phyloP scores from a whole-genome alignment of 805 yeast genomes.

The Millerozyma acaciae region DNA sequence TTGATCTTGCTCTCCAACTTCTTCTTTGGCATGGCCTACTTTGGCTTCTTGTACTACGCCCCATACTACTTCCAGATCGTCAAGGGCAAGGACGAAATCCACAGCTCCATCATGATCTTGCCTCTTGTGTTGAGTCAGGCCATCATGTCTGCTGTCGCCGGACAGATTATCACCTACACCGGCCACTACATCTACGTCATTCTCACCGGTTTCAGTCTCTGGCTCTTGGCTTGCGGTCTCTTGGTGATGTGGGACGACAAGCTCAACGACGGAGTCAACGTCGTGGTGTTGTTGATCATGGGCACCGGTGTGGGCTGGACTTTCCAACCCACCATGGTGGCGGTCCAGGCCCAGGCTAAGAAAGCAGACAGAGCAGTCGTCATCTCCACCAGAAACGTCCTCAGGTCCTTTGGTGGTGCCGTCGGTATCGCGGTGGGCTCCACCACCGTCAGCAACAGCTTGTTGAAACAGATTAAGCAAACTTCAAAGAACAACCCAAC shows the following conservation, averaged over 20 bases:
- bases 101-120: constrained; percentile 38
- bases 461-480: constrained; percentile 9
- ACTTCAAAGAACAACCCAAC: constrained; percentile 9
- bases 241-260: constrained; percentile 26
- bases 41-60: constrained; percentile 44
- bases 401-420: constrained; percentile 34
- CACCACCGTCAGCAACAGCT: constrained; percentile 23
- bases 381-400: constrained; percentile 28
- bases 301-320: constrained; percentile 45
- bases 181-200: constrained; percentile 44
- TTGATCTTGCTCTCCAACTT: constrained; percentile 32
- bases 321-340: constrained; percentile 55
- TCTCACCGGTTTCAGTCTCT: constrained; percentile 36
- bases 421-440: constrained; percentile 29
- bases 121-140: constrained; percentile 46
- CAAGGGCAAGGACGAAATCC: constrained; percentile 34
- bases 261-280: constrained; percentile 29
- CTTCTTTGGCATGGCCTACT: constrained; percentile 48
- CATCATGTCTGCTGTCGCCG: constrained; percentile 39
- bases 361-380: constrained; percentile 34
- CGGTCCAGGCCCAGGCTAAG: constrained; percentile 38
- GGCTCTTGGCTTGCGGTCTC: constrained; percentile 41
- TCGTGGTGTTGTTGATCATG: constrained; percentile 13
- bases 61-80: constrained; percentile 22
- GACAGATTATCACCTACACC: constrained; percentile 39